phyloP scores from a whole-genome alignment of 371 early-diverging fungal species.

The Mucor lusitanicus region DNA sequence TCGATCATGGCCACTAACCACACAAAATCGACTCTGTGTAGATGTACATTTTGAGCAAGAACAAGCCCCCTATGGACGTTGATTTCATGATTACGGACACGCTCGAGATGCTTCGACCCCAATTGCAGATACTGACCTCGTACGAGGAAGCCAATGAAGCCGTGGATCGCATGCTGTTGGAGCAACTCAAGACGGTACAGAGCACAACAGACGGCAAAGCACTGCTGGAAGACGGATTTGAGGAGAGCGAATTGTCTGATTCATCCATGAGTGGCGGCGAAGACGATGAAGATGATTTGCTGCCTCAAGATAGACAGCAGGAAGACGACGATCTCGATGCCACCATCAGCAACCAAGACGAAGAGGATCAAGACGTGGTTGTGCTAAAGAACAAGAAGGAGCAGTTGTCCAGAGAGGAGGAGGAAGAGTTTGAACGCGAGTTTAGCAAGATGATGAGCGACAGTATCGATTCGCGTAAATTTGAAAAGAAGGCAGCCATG shows the following conservation, averaged over 20 bases:
- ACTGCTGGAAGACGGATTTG: conserved; percentile 45
- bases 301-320: conserved; percentile 24
- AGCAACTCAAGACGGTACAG: conserved; percentile 54
- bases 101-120: conserved; percentile 77
- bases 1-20: neutral
- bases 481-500: conserved; percentile 70
- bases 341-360: conserved; percentile 6
- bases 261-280: conserved; percentile 48
- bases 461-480: conserved; percentile 78
- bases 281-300: conserved; percentile 35
- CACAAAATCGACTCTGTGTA: conserved; percentile 14
- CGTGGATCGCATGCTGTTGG: conserved; percentile 59
- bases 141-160: conserved; percentile 85
- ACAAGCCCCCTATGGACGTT: conserved; percentile 83
- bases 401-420: conserved; percentile 48
- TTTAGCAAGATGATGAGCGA: conserved; percentile 83
- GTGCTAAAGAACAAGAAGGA: conserved; percentile 52
- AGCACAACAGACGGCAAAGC: conserved; percentile 30
- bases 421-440: conserved; percentile 77
- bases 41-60: conserved; percentile 88
- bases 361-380: conserved; percentile 58
- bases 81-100: conserved; percentile 86
- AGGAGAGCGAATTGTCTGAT: conserved; percentile 39
- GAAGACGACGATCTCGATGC: conserved; percentile 9
- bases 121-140: conserved; percentile 50